phyloP scores from a whole-genome alignment of 2,329 filamentous ascomycete genomes.

The Phyllosticta capitalensis region DNA sequence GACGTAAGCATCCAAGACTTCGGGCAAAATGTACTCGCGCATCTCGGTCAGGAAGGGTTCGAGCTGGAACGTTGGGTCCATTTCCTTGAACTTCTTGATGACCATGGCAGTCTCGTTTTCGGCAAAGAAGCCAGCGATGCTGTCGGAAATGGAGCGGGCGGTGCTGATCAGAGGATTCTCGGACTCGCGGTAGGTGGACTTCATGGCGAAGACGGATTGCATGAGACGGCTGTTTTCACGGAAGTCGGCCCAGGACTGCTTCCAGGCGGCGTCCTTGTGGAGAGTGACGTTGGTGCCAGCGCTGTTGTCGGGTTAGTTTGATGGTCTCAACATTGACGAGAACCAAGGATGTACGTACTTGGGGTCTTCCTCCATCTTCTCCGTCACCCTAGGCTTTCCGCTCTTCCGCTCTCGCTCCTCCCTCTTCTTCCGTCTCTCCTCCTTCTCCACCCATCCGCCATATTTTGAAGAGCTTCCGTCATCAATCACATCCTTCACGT shows the following conservation, averaged over 20 bases:
- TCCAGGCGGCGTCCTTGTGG: conserved; percentile 96
- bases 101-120: conserved; percentile 97
- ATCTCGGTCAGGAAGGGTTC: conserved; percentile 93
- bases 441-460: conserved; percentile 93
- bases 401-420: conserved; percentile 58
- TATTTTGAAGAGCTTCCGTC: conserved; percentile 94
- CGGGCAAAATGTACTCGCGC: conserved; percentile 93
- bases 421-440: conserved; percentile 74
- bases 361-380: conserved; percentile 16
- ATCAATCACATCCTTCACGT: conserved; percentile 89
- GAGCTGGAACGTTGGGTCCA: conserved; percentile 90
- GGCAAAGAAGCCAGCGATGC: conserved; percentile 89
- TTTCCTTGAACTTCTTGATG: conserved; percentile 94
- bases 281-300: conserved; percentile 90
- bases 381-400: conserved; percentile 24
- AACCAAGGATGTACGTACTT: conserved; percentile 54
- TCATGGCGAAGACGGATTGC: conserved; percentile 78
- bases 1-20: conserved; percentile 95
- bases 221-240: conserved; percentile 80
- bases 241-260: conserved; percentile 97
- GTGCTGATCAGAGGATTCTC: conserved; percentile 93
- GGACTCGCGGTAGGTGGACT: conserved; percentile 85
- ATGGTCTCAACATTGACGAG: not conserved
- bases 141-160: conserved; percentile 86
- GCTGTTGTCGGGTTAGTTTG: conserved; percentile 42